phyloP scores from a whole-genome alignment of 1,139 yeast genomes.

The Pichia sp. region DNA sequence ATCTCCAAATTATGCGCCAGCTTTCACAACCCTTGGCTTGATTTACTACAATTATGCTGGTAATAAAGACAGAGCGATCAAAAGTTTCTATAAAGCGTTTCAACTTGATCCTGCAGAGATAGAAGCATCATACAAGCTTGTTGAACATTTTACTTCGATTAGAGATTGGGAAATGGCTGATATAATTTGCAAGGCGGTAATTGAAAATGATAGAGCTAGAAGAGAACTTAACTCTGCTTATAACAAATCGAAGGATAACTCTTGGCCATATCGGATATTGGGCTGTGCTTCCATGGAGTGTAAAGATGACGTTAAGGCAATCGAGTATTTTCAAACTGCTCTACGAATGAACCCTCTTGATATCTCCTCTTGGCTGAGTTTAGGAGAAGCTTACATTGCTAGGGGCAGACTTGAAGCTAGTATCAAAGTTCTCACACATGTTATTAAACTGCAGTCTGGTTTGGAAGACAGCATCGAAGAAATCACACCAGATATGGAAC shows the following conservation, averaged over 20 bases:
- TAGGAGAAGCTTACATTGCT: conserved; percentile 86
- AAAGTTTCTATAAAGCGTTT: conserved; percentile 86
- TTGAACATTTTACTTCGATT: conserved; percentile 57
- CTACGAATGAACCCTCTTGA: conserved; percentile 66
- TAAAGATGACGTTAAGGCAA: conserved; percentile 73
- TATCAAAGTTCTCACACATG: conserved; percentile 70
- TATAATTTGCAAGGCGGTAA: conserved; percentile 58
- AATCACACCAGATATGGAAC: conserved; percentile 17
- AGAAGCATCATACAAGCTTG: conserved; percentile 68
- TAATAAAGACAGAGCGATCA: conserved; percentile 69
- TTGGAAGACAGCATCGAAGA: conserved; percentile 27
- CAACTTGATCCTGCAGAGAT: conserved; percentile 78
- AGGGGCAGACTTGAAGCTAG: conserved; percentile 90
- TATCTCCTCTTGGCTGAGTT: conserved; percentile 81
- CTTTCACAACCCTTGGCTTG: conserved; percentile 76
- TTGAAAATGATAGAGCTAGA: conserved; percentile 59
- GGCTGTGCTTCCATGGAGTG: conserved; percentile 75
- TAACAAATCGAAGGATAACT: conserved; percentile 16
- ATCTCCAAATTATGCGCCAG: conserved; percentile 62
- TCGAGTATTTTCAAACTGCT: conserved; percentile 85
- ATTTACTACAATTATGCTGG: conserved; percentile 54
- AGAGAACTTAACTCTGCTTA: conserved; percentile 39
- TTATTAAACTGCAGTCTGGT: conserved; percentile 46
- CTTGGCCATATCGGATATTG: conserved; percentile 85
- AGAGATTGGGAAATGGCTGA: conserved; percentile 87